phyloP scores from a whole-genome alignment of 164 flowering plant species.

The Pachysandra terminalis region DNA sequence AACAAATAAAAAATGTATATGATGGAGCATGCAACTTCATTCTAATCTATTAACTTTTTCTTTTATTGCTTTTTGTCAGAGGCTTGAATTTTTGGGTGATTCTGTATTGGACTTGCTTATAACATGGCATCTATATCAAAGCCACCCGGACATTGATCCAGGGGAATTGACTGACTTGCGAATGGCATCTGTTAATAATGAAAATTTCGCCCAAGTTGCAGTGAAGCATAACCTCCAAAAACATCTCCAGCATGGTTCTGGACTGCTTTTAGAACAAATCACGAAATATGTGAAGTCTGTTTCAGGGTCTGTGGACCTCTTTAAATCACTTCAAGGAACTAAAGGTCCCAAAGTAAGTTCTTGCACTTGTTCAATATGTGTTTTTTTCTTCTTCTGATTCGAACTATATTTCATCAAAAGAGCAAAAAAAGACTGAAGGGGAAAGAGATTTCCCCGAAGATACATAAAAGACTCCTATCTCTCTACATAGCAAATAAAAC shows the following conservation, averaged over 20 bases:
- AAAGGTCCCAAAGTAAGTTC: slow-evolving; percentile 72
- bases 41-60: slow-evolving; percentile 3
- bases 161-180: slow-evolving; percentile 93
- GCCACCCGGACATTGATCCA: slow-evolving; percentile 60
- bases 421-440: no score
- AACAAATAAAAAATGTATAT: neutral
- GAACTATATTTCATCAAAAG: neutral
- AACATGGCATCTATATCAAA: slow-evolving; percentile 74
- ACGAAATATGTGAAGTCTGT: slow-evolving; percentile 49
- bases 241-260: slow-evolving; percentile 75
- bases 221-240: slow-evolving; percentile 56
- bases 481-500: no score
- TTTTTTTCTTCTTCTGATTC: neutral
- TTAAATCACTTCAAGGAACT: slow-evolving; percentile 21
- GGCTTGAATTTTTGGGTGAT: slow-evolving; percentile 97
- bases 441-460: no score
- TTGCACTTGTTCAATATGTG: neutral
- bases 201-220: slow-evolving; percentile 77
- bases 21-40: neutral
- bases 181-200: slow-evolving; percentile 88
- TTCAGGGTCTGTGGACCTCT: slow-evolving; percentile 14
- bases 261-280: slow-evolving; percentile 53
- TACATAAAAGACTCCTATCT: no score
- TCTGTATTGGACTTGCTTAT: slow-evolving; percentile 82
- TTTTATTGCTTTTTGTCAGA: slow-evolving; percentile 37